Conservation (phyloP, 768 basidiomycete genomes). For the Mycena floridula region DNA sequence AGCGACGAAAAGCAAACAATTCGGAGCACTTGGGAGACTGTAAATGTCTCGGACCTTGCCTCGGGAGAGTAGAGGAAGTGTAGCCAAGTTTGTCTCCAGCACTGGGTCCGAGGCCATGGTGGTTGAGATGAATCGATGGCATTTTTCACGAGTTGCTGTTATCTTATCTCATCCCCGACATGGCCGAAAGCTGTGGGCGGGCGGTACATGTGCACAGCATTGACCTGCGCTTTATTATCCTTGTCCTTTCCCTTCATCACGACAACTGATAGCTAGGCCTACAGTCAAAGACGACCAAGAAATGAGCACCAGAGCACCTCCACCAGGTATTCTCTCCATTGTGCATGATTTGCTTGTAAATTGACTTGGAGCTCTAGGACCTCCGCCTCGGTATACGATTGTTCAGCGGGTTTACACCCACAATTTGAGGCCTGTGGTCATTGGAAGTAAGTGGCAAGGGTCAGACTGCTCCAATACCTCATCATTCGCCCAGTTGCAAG, state of each 20-base stretch:
- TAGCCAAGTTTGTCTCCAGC: too few relatives aligned
- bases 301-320: constrained; percentile 35
- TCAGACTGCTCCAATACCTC: not conserved
- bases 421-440: constrained; percentile 59
- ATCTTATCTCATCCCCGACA: too few relatives aligned
- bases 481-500: constrained; percentile 27
- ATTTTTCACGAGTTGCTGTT: too few relatives aligned
- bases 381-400: constrained; percentile 56
- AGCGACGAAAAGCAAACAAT: constrained; percentile 89
- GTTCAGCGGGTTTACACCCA: constrained; percentile 47
- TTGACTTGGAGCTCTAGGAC: constrained; percentile 22
- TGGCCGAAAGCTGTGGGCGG: too few relatives aligned
- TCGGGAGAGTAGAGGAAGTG: constrained; percentile 74
- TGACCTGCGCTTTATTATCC: too few relatives aligned
- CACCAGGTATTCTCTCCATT: constrained; percentile 29
- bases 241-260: too few relatives aligned
- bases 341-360: not conserved
- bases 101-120: too few relatives aligned
- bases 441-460: constrained; percentile 27
- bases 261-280: too few relatives aligned
- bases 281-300: too few relatives aligned
- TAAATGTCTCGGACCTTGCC: constrained; percentile 99
- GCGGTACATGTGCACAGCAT: too few relatives aligned
- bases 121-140: too few relatives aligned
- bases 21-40: constrained; percentile 57